These are phyloP conservation scores for Wakefieldia striispora DNA, from an alignment of 768 basidiomycete species.

Conservation along the genomic window DNA sequence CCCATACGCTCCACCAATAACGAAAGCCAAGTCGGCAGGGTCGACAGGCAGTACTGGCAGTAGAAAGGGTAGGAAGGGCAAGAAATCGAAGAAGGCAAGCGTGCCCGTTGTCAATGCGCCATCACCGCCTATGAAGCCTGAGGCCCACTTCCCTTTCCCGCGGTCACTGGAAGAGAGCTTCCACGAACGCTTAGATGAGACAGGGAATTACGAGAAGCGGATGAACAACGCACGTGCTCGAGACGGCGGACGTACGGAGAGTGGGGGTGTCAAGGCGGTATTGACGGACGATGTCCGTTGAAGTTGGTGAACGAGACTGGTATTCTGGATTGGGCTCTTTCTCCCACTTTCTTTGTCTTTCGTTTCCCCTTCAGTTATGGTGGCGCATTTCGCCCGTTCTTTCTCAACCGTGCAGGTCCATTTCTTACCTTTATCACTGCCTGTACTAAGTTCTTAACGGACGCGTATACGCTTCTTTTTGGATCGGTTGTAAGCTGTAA, in stretches of 20 bases:
- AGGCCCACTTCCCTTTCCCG: slow-evolving; percentile 64
- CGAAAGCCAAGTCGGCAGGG: slow-evolving; percentile 25
- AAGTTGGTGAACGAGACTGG: slow-evolving; percentile 13
- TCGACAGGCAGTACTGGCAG: slow-evolving; percentile 26
- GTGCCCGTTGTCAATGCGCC: slow-evolving; percentile 41
- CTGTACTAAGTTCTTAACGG: slow-evolving; percentile 17
- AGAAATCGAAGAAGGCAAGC: slow-evolving; percentile 35
- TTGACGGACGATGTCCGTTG: slow-evolving; percentile 41
- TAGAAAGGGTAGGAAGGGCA: slow-evolving; percentile 33
- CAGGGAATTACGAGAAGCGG: slow-evolving; percentile 40
- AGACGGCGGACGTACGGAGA: slow-evolving; percentile 82
- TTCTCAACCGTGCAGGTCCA: slow-evolving; percentile 4
- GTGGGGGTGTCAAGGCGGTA: slow-evolving; percentile 80
- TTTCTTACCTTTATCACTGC: slow-evolving; percentile 11
- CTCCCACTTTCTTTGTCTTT: slow-evolving; percentile 2
- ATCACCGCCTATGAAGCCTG: slow-evolving; percentile 25
- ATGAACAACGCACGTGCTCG: slow-evolving; percentile 75
- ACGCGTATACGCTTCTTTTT: slow-evolving; percentile 19
- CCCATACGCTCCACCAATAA: slow-evolving; percentile 27
- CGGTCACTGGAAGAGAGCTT: slow-evolving; percentile 44
- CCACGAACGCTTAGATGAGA: slow-evolving; percentile 23
- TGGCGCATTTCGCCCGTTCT: slow-evolving; percentile 4
- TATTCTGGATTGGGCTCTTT: slow-evolving; percentile 8
- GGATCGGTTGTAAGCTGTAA: slow-evolving; percentile 16
- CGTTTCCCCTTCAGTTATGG: slow-evolving; percentile 8